A percentile compares a stretch with the other conserved stretches of the same genome.
These are phyloP conservation scores for Gnaphalium uliginosum DNA, from an alignment of 129 eudicot species.

Conservation along the genomic window DNA sequence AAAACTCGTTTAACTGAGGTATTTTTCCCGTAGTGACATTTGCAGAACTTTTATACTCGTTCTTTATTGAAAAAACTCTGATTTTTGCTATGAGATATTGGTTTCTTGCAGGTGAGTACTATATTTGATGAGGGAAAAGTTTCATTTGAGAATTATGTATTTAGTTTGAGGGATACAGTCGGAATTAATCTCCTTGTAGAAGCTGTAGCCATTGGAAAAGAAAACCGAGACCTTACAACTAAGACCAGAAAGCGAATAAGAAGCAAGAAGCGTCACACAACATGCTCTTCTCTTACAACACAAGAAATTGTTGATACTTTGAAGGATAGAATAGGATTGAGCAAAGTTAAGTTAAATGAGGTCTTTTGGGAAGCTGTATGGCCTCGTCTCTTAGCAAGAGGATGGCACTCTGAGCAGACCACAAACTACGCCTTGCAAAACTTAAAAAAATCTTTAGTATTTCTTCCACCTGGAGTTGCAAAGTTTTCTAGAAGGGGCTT, in stretches of 20 bases:
- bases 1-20: conserved; percentile 50
- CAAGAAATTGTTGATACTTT: conserved; percentile 32
- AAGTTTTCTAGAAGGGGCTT: no score
- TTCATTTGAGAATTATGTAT: conserved; percentile 33
- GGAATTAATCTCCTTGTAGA: conserved; percentile 43
- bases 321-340: no score
- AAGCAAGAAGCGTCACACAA: conserved; percentile 12
- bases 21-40: background rate
- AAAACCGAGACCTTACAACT: conserved; percentile 42
- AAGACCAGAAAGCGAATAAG: conserved; percentile 18
- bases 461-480: conserved; percentile 40
- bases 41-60: background rate
- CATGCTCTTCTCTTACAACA: conserved; percentile 36
- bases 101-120: conserved; percentile 34
- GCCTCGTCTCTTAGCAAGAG: conserved; percentile 66
- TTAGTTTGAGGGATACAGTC: no score
- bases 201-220: conserved; percentile 59
- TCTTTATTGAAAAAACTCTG: background rate
- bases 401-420: conserved; percentile 65
- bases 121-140: conserved; percentile 47
- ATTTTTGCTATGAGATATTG: background rate
- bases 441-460: conserved; percentile 40
- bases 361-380: conserved; percentile 68
- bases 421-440: conserved; percentile 20
- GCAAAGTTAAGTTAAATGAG: conserved; percentile 43